A percentile compares a stretch with the other conserved stretches of the same genome.
Conservation (phyloP, 2,329 filamentous ascomycete species). For the Diplodia corticola region DNA sequence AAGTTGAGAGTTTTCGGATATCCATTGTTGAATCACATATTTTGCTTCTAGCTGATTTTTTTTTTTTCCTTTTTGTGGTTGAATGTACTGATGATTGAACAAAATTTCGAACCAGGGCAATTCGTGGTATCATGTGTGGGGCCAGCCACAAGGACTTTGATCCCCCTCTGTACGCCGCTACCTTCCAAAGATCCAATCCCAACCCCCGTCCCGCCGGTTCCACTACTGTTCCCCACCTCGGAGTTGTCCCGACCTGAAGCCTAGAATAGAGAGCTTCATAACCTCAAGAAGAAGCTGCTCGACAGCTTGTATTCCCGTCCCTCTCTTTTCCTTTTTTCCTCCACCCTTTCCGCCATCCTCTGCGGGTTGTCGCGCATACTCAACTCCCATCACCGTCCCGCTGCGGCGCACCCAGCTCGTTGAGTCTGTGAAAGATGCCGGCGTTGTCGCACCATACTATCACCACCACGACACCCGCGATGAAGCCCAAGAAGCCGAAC, state of each 20-base stretch:
- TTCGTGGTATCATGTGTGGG: conserved; percentile 12
- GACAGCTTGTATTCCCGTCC: background rate
- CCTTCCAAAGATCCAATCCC: background rate
- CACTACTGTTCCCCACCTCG: background rate
- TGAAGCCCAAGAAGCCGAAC: conserved; percentile 46
- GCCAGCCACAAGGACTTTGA: background rate
- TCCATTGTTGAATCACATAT: conserved; percentile 1
- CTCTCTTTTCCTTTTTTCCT: background rate
- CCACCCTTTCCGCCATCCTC: too few relatives aligned
- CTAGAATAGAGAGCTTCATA: background rate
- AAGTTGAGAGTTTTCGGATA: conserved; percentile 17
- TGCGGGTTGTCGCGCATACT: background rate
- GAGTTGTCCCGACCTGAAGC: background rate
- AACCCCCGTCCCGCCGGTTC: background rate
- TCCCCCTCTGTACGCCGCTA: background rate
- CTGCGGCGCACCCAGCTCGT: background rate
- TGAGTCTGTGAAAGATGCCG: conserved; percentile 25
- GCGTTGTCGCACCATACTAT: conserved; percentile 46
- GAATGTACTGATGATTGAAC: conserved; percentile 5
- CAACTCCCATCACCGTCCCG: background rate
- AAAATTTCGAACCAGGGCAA: background rate
- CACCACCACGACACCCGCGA: conserved; percentile 48
- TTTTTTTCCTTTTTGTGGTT: background rate
- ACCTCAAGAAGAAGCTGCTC: background rate
- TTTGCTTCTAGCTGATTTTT: background rate